Evolutionary conservation across 768 basidiomycete species (phyloP).

Genomic region (Tricholomella constricta): DNA sequence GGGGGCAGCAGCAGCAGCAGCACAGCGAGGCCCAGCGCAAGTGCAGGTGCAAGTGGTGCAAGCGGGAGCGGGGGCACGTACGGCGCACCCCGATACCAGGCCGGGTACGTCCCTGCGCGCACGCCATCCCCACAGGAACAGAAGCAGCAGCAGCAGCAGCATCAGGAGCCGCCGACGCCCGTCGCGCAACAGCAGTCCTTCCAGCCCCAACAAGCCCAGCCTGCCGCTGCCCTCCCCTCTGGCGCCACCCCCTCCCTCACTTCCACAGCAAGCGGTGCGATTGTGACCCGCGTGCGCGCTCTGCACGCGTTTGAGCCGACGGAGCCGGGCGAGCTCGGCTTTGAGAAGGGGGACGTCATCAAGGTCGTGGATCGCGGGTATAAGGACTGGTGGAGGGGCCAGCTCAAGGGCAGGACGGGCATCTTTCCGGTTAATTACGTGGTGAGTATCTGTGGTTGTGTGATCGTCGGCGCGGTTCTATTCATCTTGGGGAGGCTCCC

Average conservation of each 20-base stretch:
- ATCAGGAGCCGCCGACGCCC: slow-evolving; percentile 23
- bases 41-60: no score
- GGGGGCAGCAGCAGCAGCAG: no score
- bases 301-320: slow-evolving; percentile 87
- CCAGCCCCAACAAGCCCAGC: slow-evolving; percentile 22
- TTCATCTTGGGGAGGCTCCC: no score
- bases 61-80: slow-evolving; percentile 19
- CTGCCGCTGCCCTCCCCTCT: slow-evolving; percentile 9
- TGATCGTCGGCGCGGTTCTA: no score
- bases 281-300: slow-evolving; percentile 85
- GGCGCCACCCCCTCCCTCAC: slow-evolving; percentile 9
- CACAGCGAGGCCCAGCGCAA: no score
- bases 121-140: slow-evolving; percentile 42
- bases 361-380: slow-evolving; percentile 94
- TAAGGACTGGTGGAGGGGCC: slow-evolving; percentile 97
- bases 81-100: slow-evolving; percentile 41
- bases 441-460: slow-evolving; percentile 35
- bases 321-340: slow-evolving; percentile 87
- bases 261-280: slow-evolving; percentile 25
- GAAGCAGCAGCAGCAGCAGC: slow-evolving; percentile 25
- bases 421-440: slow-evolving; percentile 99
- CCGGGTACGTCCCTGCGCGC: slow-evolving; percentile 61
- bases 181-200: slow-evolving; percentile 20
- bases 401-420: slow-evolving; percentile 84
- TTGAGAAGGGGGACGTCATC: slow-evolving; percentile 91